phyloP scores from a whole-genome alignment of 2,329 filamentous ascomycete genomes.

The Colletotrichum salicis region DNA sequence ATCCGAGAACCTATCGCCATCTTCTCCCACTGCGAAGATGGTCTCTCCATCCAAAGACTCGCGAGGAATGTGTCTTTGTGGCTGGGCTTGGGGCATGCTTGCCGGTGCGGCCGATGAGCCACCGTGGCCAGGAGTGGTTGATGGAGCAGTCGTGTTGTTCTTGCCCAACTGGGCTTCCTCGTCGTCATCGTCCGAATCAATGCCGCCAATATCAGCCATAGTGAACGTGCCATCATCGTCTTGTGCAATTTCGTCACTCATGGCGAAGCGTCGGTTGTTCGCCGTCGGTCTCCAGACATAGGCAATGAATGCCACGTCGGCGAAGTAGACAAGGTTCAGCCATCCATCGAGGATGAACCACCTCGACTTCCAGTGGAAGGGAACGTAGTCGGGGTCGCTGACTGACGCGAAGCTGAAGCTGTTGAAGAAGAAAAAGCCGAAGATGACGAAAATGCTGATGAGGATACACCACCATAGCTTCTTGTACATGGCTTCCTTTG shows the following conservation, averaged over 20 bases:
- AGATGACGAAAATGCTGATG: slow-evolving; percentile 91
- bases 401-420: slow-evolving; percentile 92
- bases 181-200: slow-evolving; percentile 69
- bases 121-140: slow-evolving; percentile 28
- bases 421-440: slow-evolving; percentile 98
- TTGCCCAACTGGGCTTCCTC: slow-evolving; percentile 65
- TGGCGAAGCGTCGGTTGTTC: slow-evolving; percentile 96
- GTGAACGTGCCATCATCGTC: slow-evolving; percentile 97
- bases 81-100: slow-evolving; percentile 32
- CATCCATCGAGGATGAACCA: slow-evolving; percentile 99
- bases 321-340: slow-evolving; percentile 96
- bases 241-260: slow-evolving; percentile 99
- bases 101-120: slow-evolving; percentile 18
- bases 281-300: slow-evolving; percentile 97
- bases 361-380: slow-evolving; percentile 94
- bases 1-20: slow-evolving; percentile 83
- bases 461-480: slow-evolving; percentile 99
- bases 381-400: slow-evolving; percentile 87
- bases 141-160: slow-evolving; percentile 38
- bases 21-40: slow-evolving; percentile 93
- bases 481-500: slow-evolving; percentile 96
- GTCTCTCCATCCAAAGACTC: slow-evolving; percentile 85
- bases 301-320: slow-evolving; percentile 90
- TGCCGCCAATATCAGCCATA: slow-evolving; percentile 88
- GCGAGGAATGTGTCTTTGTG: slow-evolving; percentile 54